These are phyloP conservation scores for Aeschynomene evenia DNA, from an alignment of 306 rosid genomes.

Conservation along the genomic window DNA sequence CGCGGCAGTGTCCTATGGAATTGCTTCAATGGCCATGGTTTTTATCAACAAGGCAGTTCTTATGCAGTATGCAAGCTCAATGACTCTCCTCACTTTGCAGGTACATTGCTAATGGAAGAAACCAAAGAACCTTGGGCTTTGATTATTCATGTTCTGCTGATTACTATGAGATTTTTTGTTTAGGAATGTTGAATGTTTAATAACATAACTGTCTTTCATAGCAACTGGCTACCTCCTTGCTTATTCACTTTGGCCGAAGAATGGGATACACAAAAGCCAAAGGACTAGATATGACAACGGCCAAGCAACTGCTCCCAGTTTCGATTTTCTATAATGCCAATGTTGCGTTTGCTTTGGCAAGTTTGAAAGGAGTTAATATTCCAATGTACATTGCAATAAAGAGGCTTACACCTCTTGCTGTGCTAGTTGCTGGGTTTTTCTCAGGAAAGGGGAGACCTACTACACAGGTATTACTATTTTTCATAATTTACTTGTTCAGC, in stretches of 20 bases:
- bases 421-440: slow-evolving; percentile 72
- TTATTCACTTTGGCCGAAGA: slow-evolving; percentile 67
- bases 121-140: background rate
- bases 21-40: slow-evolving; percentile 96
- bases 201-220: slow-evolving; percentile 27
- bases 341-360: slow-evolving; percentile 95
- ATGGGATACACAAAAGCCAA: slow-evolving; percentile 72
- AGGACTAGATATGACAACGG: slow-evolving; percentile 64
- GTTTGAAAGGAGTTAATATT: slow-evolving; percentile 94
- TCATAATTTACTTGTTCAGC: background rate
- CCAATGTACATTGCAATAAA: slow-evolving; percentile 98
- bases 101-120: slow-evolving; percentile 28
- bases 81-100: slow-evolving; percentile 95
- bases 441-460: slow-evolving; percentile 78
- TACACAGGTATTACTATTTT: slow-evolving; percentile 37
- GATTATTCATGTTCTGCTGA: background rate
- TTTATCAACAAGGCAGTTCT: slow-evolving; percentile 94
- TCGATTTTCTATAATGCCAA: slow-evolving; percentile 91
- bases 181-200: slow-evolving; percentile 8
- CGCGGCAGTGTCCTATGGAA: slow-evolving; percentile 86
- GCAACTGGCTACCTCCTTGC: slow-evolving; percentile 79
- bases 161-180: background rate
- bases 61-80: slow-evolving; percentile 78
- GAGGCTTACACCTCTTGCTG: slow-evolving; percentile 98
- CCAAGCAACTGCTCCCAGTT: slow-evolving; percentile 71